Percentiles rank a stretch among this genome's conserved stretches.
phyloP scores from a whole-genome alignment of 2,329 filamentous ascomycete species.

The Cytospora piceicola region DNA sequence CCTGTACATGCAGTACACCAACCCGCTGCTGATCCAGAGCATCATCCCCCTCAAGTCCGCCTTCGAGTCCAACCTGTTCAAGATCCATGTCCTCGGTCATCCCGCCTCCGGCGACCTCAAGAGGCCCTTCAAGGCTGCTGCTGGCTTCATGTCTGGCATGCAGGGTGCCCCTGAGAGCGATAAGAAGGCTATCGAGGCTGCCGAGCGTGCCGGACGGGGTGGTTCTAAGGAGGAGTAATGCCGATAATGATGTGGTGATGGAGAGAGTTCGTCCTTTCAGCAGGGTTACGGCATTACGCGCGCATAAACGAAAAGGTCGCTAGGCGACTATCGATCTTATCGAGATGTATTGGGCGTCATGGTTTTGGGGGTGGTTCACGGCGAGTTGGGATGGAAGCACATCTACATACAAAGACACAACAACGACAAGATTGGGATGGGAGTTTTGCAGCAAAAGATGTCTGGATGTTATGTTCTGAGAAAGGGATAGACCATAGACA shows the following conservation, averaged over 20 bases:
- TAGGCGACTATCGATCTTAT: not conserved
- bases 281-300: slow-evolving; percentile 8
- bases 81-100: slow-evolving; percentile 90
- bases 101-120: slow-evolving; percentile 88
- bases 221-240: slow-evolving; percentile 73
- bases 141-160: slow-evolving; percentile 81
- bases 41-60: slow-evolving; percentile 97
- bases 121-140: slow-evolving; percentile 88
- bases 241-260: not conserved
- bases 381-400: not conserved
- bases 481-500: slow-evolving; percentile 13
- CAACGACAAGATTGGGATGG: not conserved
- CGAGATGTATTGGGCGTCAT: not conserved
- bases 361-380: not conserved
- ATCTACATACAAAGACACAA: not conserved
- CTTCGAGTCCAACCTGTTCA: slow-evolving; percentile 92
- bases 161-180: slow-evolving; percentile 78
- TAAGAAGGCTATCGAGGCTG: slow-evolving; percentile 82
- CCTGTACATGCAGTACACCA: slow-evolving; percentile 99
- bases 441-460: not conserved
- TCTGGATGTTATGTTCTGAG: not conserved
- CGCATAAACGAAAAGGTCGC: not conserved
- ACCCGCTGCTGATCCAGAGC: slow-evolving; percentile 97
- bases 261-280: not conserved
- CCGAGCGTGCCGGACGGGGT: slow-evolving; percentile 74